phyloP scores from a whole-genome alignment of 371 early-diverging fungal genomes.

The Lichtheimia corymbifera region DNA sequence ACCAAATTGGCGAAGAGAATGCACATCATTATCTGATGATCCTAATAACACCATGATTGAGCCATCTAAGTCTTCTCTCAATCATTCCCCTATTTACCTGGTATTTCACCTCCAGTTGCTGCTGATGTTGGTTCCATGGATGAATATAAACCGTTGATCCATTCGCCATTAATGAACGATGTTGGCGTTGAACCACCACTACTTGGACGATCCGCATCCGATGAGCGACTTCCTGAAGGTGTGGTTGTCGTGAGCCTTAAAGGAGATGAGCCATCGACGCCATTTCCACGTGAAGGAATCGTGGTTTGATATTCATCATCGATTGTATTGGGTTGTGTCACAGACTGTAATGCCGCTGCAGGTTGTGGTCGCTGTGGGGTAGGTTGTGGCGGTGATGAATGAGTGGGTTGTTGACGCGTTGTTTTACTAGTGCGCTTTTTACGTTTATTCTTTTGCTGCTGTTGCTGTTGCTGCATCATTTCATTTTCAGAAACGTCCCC shows the following conservation, averaged over 20 bases:
- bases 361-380: conserved; percentile 2
- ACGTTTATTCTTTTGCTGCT: conserved; percentile 5
- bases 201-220: conserved; percentile 17
- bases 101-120: not conserved
- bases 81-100: not conserved
- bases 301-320: conserved; percentile 8
- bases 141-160: conserved; percentile 44
- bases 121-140: conserved; percentile 14
- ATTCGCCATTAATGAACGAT: conserved; percentile 32
- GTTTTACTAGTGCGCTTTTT: not conserved
- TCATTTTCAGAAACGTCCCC: conserved; percentile 10
- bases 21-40: conserved; percentile 21
- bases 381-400: conserved; percentile 1
- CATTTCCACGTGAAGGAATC: conserved; percentile 12
- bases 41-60: not conserved
- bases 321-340: not conserved
- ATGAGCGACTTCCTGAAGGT: conserved; percentile 5
- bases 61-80: too few relatives aligned
- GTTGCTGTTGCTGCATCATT: conserved; percentile 8
- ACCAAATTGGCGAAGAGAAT: conserved; percentile 40
- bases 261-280: not conserved
- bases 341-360: conserved; percentile 6
- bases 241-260: not conserved
- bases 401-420: not conserved
- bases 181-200: conserved; percentile 30